phyloP scores from a whole-genome alignment of 2,329 filamentous ascomycete species.

The Alternaria sp. region DNA sequence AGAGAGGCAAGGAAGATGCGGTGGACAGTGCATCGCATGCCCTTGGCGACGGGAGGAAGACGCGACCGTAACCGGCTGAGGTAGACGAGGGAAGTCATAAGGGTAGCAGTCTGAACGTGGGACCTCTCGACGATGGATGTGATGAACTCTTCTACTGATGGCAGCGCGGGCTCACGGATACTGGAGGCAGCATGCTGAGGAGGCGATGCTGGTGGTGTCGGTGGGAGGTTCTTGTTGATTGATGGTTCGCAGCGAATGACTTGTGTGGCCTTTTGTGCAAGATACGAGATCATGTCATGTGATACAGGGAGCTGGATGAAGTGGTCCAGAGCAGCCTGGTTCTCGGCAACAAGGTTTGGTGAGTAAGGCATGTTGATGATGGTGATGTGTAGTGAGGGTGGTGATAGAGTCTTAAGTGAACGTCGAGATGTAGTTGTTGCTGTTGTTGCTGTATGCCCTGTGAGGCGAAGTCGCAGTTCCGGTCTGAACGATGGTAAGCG shows the following conservation, averaged over 20 bases:
- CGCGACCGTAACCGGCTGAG: conserved; percentile 83
- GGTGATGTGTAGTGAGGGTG: conserved; percentile 17
- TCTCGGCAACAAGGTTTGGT: conserved; percentile 59
- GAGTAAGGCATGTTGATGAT: conserved; percentile 56
- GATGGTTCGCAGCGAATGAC: conserved; percentile 80
- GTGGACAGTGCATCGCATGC: conserved; percentile 95
- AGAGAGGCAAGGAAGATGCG: conserved; percentile 93
- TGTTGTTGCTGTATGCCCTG: conserved; percentile 38
- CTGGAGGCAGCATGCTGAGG: conserved; percentile 59
- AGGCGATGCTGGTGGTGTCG: conserved; percentile 68
- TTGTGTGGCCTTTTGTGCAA: conserved; percentile 76
- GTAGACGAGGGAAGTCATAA: conserved; percentile 98
- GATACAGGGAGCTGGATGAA: conserved; percentile 82
- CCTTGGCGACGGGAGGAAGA: conserved; percentile 93
- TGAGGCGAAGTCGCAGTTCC: conserved; percentile 38
- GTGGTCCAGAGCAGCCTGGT: conserved; percentile 78
- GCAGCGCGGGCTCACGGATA: conserved; percentile 66
- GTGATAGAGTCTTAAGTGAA: conserved; percentile 29
- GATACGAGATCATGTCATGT: conserved; percentile 78
- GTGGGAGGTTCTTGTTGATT: conserved; percentile 61
- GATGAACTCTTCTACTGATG: conserved; percentile 90
- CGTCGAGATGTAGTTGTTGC: conserved; percentile 15
- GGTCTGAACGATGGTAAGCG: conserved; percentile 49
- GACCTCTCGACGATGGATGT: conserved; percentile 88
- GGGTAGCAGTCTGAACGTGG: conserved; percentile 94